phyloP scores from a whole-genome alignment of 768 basidiomycete genomes.

The Calocera viscosa region DNA sequence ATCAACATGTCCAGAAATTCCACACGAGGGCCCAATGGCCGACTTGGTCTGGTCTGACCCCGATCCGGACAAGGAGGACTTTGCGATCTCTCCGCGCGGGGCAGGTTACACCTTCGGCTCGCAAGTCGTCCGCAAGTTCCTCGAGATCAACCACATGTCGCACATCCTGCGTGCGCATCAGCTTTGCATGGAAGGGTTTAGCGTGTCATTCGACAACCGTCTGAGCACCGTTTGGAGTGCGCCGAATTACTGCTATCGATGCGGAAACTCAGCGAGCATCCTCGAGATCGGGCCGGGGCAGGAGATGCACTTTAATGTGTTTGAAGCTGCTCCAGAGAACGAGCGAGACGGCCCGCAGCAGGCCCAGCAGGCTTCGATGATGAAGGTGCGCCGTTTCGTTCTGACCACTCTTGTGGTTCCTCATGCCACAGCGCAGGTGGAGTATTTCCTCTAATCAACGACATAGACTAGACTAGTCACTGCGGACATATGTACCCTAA shows the following conservation, averaged over 20 bases:
- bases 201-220: conserved; percentile 92
- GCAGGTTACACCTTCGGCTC: conserved; percentile 99
- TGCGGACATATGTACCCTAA: background rate
- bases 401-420: background rate
- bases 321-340: conserved; percentile 97
- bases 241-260: conserved; percentile 97
- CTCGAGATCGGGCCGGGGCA: conserved; percentile 88
- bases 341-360: conserved; percentile 87
- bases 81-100: conserved; percentile 97
- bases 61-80: conserved; percentile 97
- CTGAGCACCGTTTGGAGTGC: conserved; percentile 98
- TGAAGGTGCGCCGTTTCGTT: conserved; percentile 40
- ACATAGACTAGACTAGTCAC: background rate
- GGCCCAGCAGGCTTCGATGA: conserved; percentile 52
- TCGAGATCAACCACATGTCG: conserved; percentile 89
- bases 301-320: conserved; percentile 87
- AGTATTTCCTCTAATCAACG: conserved; percentile 7
- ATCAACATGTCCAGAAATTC: conserved; percentile 58
- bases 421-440: background rate
- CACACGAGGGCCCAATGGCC: conserved; percentile 98
- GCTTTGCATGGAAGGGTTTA: conserved; percentile 97
- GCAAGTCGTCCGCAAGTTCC: conserved; percentile 94
- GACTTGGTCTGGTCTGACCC: conserved; percentile 99
- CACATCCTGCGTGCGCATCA: conserved; percentile 98
- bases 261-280: conserved; percentile 94